Evolutionary conservation across 352 stramenopile genomes (phyloP), one percentile per base, ranked within the genome.

Genomic region (Blastocystis hominis): DNA sequence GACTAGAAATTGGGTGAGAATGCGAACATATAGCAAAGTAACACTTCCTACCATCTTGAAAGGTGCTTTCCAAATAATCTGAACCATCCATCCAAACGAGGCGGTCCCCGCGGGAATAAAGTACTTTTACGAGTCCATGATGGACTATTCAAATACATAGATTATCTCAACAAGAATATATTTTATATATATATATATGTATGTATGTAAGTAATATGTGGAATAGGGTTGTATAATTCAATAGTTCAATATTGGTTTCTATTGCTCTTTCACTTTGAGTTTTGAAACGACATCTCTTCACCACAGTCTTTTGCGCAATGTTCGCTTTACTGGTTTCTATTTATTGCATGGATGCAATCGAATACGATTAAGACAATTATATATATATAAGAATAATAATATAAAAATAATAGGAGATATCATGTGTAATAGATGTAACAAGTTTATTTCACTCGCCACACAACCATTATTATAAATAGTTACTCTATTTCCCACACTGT

Each of bases 21-120:
- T 44, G 3, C 20, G 1, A 53, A 9, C 20, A 10, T n/a, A 30
- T 6, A 9, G 46, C n/a, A 53, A n/a, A 30, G 6, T 3, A 36
- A 17, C 34, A n/a, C 34, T 36, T 36, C 72, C 20, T 84, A 84
- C 72, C 72, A 84, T 84, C 44, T 66, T 66, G 72, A 84, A 84
- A 84, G 72, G 72, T 84, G 70, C 44, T 72, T 64, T 80, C 42
- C 38, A 56, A 80, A 63, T 80, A 66, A 80, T 15, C 13, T 20
- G 30, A 56, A 17, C 30, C 50, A 80, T 38, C 72, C 40, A 84
- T 66, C 50, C 34, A 66, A 30, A 36, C 0, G 17, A 10, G 55
- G n/a, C 54, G 64, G 13, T 36, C 15, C 40, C 72, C 53, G 53
- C 53, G 72, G 72, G 44, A 84, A 44, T 80, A 36, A n/a, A 64